phyloP scores from a whole-genome alignment of 495 filamentous ascomycete genomes.

The Trichoderma virens region DNA sequence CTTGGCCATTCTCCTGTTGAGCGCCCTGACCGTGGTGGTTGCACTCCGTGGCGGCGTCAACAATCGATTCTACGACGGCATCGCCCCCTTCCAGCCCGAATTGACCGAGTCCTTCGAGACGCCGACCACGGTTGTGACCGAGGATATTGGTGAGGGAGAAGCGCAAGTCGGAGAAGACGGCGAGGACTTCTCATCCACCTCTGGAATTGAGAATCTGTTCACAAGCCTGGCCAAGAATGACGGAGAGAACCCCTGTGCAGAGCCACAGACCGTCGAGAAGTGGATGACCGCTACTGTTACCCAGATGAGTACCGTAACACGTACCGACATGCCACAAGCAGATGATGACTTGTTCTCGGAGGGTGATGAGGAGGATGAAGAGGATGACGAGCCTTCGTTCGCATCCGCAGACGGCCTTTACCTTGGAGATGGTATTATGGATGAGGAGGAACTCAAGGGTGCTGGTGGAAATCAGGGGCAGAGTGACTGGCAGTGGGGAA shows the following conservation, averaged over 20 bases:
- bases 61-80: constrained; percentile 10
- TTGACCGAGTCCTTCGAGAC: background rate
- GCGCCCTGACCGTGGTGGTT: constrained; percentile 51
- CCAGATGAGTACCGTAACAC: background rate
- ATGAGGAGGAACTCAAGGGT: background rate
- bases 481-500: background rate
- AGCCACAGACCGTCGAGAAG: constrained; percentile 4
- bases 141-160: background rate
- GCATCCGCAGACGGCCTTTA: background rate
- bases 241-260: constrained; percentile 1
- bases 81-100: background rate
- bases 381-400: background rate
- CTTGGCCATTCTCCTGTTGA: constrained; percentile 56
- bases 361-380: background rate
- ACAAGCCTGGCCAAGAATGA: background rate
- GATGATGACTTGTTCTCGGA: background rate
- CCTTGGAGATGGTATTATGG: background rate
- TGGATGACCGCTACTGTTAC: constrained; percentile 7
- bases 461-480: background rate
- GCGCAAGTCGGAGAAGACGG: constrained; percentile 5
- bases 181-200: constrained; percentile 9
- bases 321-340: background rate
- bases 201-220: background rate
- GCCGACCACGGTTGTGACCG: constrained; percentile 12
- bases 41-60: constrained; percentile 27